Conservation (phyloP, 257 asterid species). For the Marsdenia floribunda region DNA sequence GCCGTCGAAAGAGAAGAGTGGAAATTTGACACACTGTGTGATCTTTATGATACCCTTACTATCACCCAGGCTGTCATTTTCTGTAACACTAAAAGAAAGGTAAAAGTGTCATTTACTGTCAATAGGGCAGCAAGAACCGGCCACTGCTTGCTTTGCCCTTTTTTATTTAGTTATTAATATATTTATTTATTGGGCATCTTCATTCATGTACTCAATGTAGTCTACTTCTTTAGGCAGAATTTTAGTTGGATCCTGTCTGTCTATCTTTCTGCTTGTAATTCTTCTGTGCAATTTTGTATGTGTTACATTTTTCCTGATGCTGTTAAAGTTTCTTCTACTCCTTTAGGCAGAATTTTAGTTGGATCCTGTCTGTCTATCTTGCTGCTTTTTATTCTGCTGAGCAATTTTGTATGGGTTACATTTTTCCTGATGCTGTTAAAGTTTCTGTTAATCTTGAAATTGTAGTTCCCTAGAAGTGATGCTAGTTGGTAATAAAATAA, state of each 20-base stretch:
- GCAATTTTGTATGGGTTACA: too few species aligned
- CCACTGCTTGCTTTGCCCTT: neutral
- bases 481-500: too few species aligned
- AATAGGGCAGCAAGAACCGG: too few species aligned
- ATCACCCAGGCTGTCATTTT: conserved; percentile 97
- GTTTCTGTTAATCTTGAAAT: too few species aligned
- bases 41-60: conserved; percentile 91
- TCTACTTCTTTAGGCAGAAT: neutral
- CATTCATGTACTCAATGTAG: neutral
- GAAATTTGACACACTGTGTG: conserved; percentile 93
- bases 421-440: too few species aligned
- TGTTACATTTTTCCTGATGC: too few species aligned
- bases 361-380: neutral
- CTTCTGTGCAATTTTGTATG: neutral
- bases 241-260: neutral
- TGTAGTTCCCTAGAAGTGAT: neutral
- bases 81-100: conserved; percentile 96
- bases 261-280: neutral
- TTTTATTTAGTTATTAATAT: too few species aligned
- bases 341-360: neutral
- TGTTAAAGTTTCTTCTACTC: neutral
- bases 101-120: conserved; percentile 19
- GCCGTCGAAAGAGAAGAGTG: conserved; percentile 96
- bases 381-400: neutral
- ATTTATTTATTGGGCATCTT: too few species aligned